Base-by-base conservation (phyloP, 768 basidiomycete species). In the Lentinus brumalis region DNA sequence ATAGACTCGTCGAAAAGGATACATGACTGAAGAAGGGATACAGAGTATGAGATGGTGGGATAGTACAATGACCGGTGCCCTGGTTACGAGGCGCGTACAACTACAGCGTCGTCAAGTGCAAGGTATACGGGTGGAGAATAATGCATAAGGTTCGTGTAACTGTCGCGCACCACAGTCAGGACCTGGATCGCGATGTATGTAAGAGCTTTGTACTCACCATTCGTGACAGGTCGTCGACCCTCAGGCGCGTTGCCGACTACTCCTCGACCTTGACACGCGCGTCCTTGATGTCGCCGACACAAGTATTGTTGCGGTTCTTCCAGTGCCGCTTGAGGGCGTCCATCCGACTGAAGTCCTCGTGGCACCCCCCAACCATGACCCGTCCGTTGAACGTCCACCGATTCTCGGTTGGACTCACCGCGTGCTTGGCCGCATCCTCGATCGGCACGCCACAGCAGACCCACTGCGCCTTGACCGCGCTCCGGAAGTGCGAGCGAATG, bases 401-500 rank as follows among this genome's bases (percentile, higher is more conserved):
- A 42, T 73, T 68, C 10, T 60, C 21, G 26, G 51, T 30, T 6
- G 30, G 14, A 14, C 2, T 32, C 29, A 39, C 46, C 16, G 57
- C 59, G 15, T 46, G 30, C 46, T 5, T 30, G 44, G 31, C 16
- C 30, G 73, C 73, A 8, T 73, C 69, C 49, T 67, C 60, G 5
- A 70, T 8, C 32, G 71, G 68, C 6, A 77, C 62, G 11, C 76
- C 76, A n/a, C 74, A 76, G 57, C 77, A 77, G 11, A 78, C 69
- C 74, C 76, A 78, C 44, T 75, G 71, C 46, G 67, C 60, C 49
- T 69, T 69, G 10, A 18, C 56, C 40, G 30, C 30, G 18, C 30
- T 44, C 52, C 75, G 77, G 35, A 75, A 76, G 51, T 86, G 86
- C 2, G 85, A 85, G 46, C 72, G 76, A 45, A 87, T 68, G 68